A percentile compares a stretch with the other conserved stretches of the same genome.
Conservation (phyloP, 1,139 yeast genomes). For the Magnusiomyces ingens region DNA sequence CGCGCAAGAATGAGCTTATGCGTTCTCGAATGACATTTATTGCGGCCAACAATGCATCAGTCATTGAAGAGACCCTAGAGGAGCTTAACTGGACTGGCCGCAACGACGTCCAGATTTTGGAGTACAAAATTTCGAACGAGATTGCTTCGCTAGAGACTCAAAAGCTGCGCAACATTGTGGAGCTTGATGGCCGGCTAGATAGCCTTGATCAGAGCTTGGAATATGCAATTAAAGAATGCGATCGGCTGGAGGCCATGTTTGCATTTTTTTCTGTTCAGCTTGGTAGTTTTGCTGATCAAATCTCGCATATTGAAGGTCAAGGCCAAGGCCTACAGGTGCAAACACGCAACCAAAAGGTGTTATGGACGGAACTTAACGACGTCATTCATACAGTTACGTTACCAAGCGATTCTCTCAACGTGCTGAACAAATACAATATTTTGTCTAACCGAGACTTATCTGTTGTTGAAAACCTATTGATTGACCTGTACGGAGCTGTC, state of each 20-base stretch:
- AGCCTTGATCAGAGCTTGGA: constrained; percentile 41
- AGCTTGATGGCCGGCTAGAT: constrained; percentile 39
- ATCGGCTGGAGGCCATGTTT: constrained; percentile 50
- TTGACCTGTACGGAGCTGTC: constrained; percentile 56
- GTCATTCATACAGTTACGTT: constrained; percentile 64
- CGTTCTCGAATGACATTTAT: constrained; percentile 4
- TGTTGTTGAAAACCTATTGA: constrained; percentile 51
- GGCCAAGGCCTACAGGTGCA: constrained; percentile 81
- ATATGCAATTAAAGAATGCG: constrained; percentile 55
- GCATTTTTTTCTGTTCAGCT: constrained; percentile 54
- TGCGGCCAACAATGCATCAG: constrained; percentile 19
- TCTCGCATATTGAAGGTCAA: constrained; percentile 64
- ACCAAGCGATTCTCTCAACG: constrained; percentile 47
- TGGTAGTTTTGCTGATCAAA: constrained; percentile 57
- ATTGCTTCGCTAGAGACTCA: constrained; percentile 44
- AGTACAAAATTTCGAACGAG: constrained; percentile 51
- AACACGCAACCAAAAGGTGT: constrained; percentile 68
- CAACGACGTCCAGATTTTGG: constrained; percentile 54
- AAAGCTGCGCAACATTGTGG: constrained; percentile 44
- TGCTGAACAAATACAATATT: constrained; percentile 45
- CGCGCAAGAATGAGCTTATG: too few species aligned
- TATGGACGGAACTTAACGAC: constrained; percentile 64
- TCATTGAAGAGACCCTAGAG: constrained; percentile 60
- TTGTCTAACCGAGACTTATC: constrained; percentile 43
- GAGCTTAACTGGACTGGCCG: constrained; percentile 67